Percentiles rank a stretch among this genome's conserved stretches.
These are phyloP conservation scores for Coniella vitis DNA, from an alignment of 2,329 filamentous ascomycete genomes.

Conservation along the genomic window DNA sequence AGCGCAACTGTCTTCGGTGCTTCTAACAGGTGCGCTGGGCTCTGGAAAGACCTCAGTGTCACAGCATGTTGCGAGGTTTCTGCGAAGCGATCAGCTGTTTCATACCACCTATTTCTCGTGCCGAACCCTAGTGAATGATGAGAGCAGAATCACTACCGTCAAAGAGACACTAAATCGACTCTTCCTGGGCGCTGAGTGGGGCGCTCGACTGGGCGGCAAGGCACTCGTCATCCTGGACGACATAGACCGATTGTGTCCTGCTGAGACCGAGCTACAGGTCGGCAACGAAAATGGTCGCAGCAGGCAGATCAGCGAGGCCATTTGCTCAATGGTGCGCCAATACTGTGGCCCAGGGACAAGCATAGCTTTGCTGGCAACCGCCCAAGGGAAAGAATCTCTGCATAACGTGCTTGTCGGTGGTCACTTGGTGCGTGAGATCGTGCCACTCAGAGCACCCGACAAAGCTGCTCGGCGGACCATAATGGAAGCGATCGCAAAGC, in stretches of 20 bases:
- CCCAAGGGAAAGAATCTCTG: slow-evolving; percentile 85
- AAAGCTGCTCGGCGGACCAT: slow-evolving; percentile 84
- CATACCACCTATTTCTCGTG: slow-evolving; percentile 84
- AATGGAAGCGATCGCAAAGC: slow-evolving; percentile 68
- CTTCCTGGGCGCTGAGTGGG: slow-evolving; percentile 89
- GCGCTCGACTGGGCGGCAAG: slow-evolving; percentile 75
- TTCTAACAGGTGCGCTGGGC: slow-evolving; percentile 82
- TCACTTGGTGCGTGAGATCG: slow-evolving; percentile 86
- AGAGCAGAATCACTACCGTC: slow-evolving; percentile 81
- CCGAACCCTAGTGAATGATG: slow-evolving; percentile 80
- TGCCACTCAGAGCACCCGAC: slow-evolving; percentile 82
- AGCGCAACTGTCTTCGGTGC: slow-evolving; percentile 77
- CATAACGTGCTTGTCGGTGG: slow-evolving; percentile 87
- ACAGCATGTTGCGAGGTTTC: slow-evolving; percentile 64
- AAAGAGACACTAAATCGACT: slow-evolving; percentile 80
- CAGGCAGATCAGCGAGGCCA: slow-evolving; percentile 82
- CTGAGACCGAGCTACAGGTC: slow-evolving; percentile 89
- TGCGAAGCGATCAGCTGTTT: slow-evolving; percentile 69
- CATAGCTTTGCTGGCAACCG: slow-evolving; percentile 82
- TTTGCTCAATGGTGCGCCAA: slow-evolving; percentile 75
- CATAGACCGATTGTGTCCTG: slow-evolving; percentile 84
- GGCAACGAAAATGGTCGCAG: slow-evolving; percentile 91
- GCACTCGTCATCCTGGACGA: slow-evolving; percentile 87
- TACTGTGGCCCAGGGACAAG: slow-evolving; percentile 74
- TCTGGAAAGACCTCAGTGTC: slow-evolving; percentile 83